Base-by-base conservation (phyloP, 176 grass and related monocot genomes). In the Triticum timopheevii region DNA sequence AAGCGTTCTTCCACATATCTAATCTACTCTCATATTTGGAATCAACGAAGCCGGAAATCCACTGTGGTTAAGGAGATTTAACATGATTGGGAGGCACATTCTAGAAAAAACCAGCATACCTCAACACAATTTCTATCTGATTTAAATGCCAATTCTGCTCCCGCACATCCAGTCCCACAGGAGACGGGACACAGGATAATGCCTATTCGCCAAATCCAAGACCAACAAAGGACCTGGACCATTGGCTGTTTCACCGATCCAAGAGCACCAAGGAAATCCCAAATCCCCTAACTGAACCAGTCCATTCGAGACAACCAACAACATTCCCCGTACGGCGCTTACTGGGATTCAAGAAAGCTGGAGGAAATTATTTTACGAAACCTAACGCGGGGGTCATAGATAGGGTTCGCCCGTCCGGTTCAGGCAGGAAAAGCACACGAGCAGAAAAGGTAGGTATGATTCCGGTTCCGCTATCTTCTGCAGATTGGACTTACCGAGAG, bases 1-100 rank as follows among this genome's bases (percentile, higher is more conserved):
- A 63, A 79, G 34, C 34, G 63, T 39, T 79, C 34, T 79, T 40
- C 56, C 20, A 79, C 33, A 42, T 40, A 63, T 80, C 78, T 11
- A 76, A 76, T 52, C 1, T 16, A 64, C 35, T 65, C 13, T 10
- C 10, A 80, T 24, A 52, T 17, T 52, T 52, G 49, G 49, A 52
- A 52, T 52, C 49, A 6, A 52, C 49, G 49, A 52, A 52, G 15
- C 5, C 4, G 49, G 49, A 52, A 52, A 52, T 15, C 49, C 49
- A 52, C 15, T 52, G 49, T 17, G 49, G 49, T 19, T 65, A 38
- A 44, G 6, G 17, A 80, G 1, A 80, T 44, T 65, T 80, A 80
- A 44, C 59, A 80, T 28, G 52, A 15, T 38, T 61, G 22, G 13
- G 31, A 36, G 49, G 49, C 27, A 8, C 16, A 35, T 30, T 28